phyloP scores from a whole-genome alignment of 352 stramenopile genomes.

The Elongisporangium anandrum region DNA sequence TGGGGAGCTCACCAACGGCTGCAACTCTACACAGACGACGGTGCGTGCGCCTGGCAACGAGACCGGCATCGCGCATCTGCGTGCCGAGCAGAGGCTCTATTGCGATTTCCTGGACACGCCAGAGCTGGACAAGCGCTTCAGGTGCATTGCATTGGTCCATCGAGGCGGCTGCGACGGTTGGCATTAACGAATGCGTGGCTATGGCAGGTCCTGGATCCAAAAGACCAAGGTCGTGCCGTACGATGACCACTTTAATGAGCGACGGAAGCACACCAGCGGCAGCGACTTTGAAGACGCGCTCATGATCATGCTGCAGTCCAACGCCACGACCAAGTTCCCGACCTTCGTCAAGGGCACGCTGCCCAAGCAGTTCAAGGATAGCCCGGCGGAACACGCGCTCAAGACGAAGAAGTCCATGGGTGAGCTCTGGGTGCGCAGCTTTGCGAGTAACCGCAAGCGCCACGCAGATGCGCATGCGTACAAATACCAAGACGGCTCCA shows the following conservation, averaged over 20 bases:
- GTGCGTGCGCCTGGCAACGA: constrained; percentile 49
- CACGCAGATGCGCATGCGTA: constrained; percentile 29
- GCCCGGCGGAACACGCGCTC: constrained; percentile 17
- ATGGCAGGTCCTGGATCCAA: constrained; percentile 43
- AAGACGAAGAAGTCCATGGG: constrained; percentile 35
- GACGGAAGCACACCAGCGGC: constrained; percentile 25
- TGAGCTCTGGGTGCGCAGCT: constrained; percentile 36
- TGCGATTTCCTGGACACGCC: constrained; percentile 59
- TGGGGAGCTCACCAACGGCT: background rate
- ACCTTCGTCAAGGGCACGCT: constrained; percentile 45
- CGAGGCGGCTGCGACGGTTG: background rate
- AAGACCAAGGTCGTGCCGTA: constrained; percentile 33
- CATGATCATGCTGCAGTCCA: constrained; percentile 25
- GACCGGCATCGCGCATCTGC: constrained; percentile 32
- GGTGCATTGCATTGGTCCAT: constrained; percentile 16
- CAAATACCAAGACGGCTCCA: constrained; percentile 1
- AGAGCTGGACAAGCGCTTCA: constrained; percentile 31
- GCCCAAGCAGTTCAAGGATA: constrained; percentile 22
- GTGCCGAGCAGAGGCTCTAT: constrained; percentile 29
- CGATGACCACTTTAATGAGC: constrained; percentile 25
- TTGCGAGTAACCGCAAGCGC: constrained; percentile 34
- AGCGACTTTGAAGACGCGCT: constrained; percentile 40
- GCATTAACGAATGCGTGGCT: background rate
- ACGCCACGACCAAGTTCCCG: constrained; percentile 44
- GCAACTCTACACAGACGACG: constrained; percentile 33